Evolutionary conservation across 192 early-diverging fungal genomes (phyloP).

Genomic region (Thamnidium elegans): DNA sequence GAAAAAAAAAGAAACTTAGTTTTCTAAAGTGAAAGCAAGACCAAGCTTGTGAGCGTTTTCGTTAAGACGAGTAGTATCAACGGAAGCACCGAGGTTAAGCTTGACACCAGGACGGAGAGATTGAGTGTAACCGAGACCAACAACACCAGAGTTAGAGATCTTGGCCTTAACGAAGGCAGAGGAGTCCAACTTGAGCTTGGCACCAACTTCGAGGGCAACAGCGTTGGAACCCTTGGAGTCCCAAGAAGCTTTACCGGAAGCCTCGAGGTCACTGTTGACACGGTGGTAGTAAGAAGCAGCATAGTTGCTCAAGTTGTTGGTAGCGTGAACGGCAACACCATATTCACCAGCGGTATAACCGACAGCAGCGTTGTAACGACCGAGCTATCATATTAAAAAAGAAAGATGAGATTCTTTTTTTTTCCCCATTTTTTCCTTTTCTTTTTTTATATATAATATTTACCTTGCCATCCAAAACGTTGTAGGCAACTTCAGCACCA

Average conservation of each 20-base stretch:
- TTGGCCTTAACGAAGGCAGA: slow-evolving; percentile 89
- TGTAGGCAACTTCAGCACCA: slow-evolving; percentile 94
- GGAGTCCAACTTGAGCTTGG: slow-evolving; percentile 90
- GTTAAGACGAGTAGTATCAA: slow-evolving; percentile 92
- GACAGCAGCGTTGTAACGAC: slow-evolving; percentile 84
- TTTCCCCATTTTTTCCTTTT: not conserved
- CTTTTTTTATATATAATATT: not conserved
- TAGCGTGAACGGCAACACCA: slow-evolving; percentile 83
- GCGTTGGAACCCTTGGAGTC: slow-evolving; percentile 70
- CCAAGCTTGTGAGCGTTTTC: slow-evolving; percentile 97
- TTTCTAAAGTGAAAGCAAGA: slow-evolving; percentile 85
- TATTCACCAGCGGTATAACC: slow-evolving; percentile 90
- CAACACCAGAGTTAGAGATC: slow-evolving; percentile 79
- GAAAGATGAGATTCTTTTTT: slow-evolving; percentile 2
- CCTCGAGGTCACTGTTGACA: slow-evolving; percentile 87
- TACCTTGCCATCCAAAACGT: slow-evolving; percentile 83
- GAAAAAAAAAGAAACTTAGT: slow-evolving; percentile 50
- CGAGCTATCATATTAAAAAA: slow-evolving; percentile 33
- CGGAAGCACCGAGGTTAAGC: slow-evolving; percentile 86
- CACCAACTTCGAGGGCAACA: slow-evolving; percentile 87
- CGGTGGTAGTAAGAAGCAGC: slow-evolving; percentile 97
- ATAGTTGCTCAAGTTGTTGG: slow-evolving; percentile 86
- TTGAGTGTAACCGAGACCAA: slow-evolving; percentile 96
- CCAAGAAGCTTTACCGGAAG: slow-evolving; percentile 92
- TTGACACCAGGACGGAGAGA: slow-evolving; percentile 91